Evolutionary conservation across 345 rosid species (phyloP).

Genomic region (Moricandia arvensis): DNA sequence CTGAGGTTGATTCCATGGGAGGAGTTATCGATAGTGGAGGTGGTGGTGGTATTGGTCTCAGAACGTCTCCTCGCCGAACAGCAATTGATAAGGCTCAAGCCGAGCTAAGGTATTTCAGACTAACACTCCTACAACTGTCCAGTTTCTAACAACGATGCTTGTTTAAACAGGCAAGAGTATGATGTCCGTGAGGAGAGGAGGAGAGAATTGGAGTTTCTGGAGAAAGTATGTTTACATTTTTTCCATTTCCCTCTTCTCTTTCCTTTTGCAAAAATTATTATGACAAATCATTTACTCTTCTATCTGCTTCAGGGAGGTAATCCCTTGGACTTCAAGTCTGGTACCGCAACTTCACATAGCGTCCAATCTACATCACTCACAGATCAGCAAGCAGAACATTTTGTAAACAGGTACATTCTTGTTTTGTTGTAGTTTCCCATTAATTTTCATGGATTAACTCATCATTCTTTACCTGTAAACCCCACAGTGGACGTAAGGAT

Average conservation of each 20-base stretch:
- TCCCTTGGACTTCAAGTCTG: conserved; percentile 95
- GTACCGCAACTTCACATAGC: conserved; percentile 68
- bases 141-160: conserved; percentile 23
- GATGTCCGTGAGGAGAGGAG: conserved; percentile 96
- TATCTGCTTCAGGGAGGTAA: conserved; percentile 80
- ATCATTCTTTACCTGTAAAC: conserved; percentile 26
- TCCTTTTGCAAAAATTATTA: conserved; percentile 1
- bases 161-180: conserved; percentile 83
- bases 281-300: conserved; percentile 12
- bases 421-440: conserved; percentile 8
- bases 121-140: not conserved
- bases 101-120: conserved; percentile 72
- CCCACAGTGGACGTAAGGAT: conserved; percentile 90
- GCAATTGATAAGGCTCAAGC: conserved; percentile 97
- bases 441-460: conserved; percentile 26
- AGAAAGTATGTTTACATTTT: conserved; percentile 66
- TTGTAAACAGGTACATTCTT: conserved; percentile 69
- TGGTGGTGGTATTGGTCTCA: conserved; percentile 75
- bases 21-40: conserved; percentile 95
- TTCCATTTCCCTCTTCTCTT: conserved; percentile 20
- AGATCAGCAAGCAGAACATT: conserved; percentile 77
- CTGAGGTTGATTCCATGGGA: conserved; percentile 99
- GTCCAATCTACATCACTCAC: conserved; percentile 92
- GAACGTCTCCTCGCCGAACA: conserved; percentile 82
- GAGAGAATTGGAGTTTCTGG: conserved; percentile 92